These are phyloP conservation scores for Stevia rebaudiana DNA, from an alignment of 140 eudicot genomes.

Conservation along the genomic window DNA sequence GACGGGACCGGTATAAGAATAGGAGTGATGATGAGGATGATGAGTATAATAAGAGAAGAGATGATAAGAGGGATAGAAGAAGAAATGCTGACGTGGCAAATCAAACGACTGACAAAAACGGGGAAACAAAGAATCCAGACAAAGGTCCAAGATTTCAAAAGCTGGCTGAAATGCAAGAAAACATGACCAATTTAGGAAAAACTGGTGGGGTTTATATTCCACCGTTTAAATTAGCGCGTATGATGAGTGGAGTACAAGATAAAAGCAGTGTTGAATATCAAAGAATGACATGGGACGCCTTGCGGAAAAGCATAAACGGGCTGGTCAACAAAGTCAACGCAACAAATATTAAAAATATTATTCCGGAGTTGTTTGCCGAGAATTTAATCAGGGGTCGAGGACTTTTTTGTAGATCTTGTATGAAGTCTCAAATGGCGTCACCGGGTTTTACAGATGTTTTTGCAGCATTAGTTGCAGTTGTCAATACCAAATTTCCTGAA, in stretches of 20 bases:
- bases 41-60: constrained; percentile 5
- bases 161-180: constrained; percentile 32
- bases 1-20: constrained; percentile 22
- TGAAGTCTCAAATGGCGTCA: constrained; percentile 98
- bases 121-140: constrained; percentile 18
- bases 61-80: constrained; percentile 20
- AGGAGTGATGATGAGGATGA: constrained; percentile 27
- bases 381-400: constrained; percentile 88
- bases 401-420: constrained; percentile 81
- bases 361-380: constrained; percentile 83
- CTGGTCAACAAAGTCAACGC: constrained; percentile 88
- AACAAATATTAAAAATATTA: constrained; percentile 70
- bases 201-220: constrained; percentile 96
- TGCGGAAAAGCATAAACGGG: constrained; percentile 86
- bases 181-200: constrained; percentile 54
- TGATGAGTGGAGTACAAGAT: constrained; percentile 80
- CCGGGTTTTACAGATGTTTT: constrained; percentile 92
- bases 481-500: constrained; percentile 84
- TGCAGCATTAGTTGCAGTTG: constrained; percentile 94
- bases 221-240: constrained; percentile 78
- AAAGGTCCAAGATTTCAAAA: constrained; percentile 34
- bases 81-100: constrained; percentile 14
- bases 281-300: constrained; percentile 91
- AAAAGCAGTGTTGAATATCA: constrained; percentile 85
- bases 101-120: constrained; percentile 19